Evolutionary conservation across 2,329 filamentous ascomycete genomes (phyloP).

Genomic region (Ramularia endophylla): DNA sequence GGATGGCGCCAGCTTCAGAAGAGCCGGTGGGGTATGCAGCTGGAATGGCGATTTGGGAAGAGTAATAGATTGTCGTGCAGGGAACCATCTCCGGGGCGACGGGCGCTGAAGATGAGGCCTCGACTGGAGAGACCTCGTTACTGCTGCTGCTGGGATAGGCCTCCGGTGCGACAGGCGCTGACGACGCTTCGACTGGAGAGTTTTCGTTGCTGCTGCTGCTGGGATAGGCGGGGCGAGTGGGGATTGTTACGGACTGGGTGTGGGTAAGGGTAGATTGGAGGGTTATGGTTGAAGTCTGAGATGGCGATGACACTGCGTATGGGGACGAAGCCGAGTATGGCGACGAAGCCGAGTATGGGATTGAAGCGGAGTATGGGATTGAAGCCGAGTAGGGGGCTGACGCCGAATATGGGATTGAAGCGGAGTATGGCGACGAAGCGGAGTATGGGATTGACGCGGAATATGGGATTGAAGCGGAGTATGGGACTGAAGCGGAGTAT

Average conservation of each 20-base stretch:
- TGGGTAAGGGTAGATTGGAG: slow-evolving; percentile 14
- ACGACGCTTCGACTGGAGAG: slow-evolving; percentile 8
- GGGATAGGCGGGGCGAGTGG: slow-evolving; percentile 23
- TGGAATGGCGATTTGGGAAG: slow-evolving; percentile 31
- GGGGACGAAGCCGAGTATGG: too few species aligned
- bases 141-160: slow-evolving; percentile 6
- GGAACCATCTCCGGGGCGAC: slow-evolving; percentile 21
- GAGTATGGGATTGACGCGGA: too few species aligned
- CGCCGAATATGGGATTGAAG: too few species aligned
- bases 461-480: too few species aligned
- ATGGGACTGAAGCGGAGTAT: too few species aligned
- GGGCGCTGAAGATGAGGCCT: slow-evolving; percentile 4
- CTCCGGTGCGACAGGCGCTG: slow-evolving; percentile 15
- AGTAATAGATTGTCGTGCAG: slow-evolving; percentile 39
- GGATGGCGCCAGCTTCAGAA: slow-evolving; percentile 25
- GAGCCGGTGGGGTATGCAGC: slow-evolving; percentile 33
- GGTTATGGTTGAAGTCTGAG: slow-evolving; percentile 3
- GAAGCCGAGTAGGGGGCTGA: too few species aligned
- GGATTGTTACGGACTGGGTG: slow-evolving; percentile 31
- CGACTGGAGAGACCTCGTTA: slow-evolving; percentile 4
- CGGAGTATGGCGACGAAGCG: too few species aligned
- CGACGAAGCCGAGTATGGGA: too few species aligned
- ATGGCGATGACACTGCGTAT: too few species aligned
- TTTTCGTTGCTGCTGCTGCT: slow-evolving; percentile 11
- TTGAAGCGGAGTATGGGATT: too few species aligned